Percentiles rank a stretch among this genome's conserved stretches.
Evolutionary conservation across 108 stramenopile species (phyloP).

Genomic region (Nitzschia inconspicua): DNA sequence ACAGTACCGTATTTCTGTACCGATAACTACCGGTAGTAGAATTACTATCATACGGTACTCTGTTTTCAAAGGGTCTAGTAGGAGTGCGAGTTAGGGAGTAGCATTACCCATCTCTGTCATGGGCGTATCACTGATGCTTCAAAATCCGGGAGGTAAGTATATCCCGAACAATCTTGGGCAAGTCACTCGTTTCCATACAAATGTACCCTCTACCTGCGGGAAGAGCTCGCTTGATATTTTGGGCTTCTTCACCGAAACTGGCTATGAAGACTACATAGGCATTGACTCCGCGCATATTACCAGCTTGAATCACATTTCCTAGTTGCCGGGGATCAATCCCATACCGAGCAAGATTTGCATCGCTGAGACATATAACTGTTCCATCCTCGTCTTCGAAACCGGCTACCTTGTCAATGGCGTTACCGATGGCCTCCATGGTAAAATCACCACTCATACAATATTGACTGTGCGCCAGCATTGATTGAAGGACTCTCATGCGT

Average conservation of each 20-base stretch:
- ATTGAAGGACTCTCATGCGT: slow-evolving; percentile 63
- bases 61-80: too few relatives aligned
- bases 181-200: slow-evolving; percentile 55
- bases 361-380: slow-evolving; percentile 74
- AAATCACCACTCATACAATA: slow-evolving; percentile 79
- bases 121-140: too few relatives aligned
- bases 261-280: slow-evolving; percentile 70
- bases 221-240: slow-evolving; percentile 32
- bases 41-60: too few relatives aligned
- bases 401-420: slow-evolving; percentile 45
- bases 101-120: too few relatives aligned
- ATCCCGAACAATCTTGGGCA: slow-evolving; percentile 56
- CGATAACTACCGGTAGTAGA: too few relatives aligned
- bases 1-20: too few relatives aligned
- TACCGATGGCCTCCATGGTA: slow-evolving; percentile 79
- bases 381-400: slow-evolving; percentile 30
- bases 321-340: slow-evolving; percentile 63
- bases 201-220: slow-evolving; percentile 59
- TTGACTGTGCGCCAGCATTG: slow-evolving; percentile 90
- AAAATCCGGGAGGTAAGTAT: slow-evolving; percentile 35
- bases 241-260: slow-evolving; percentile 66
- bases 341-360: slow-evolving; percentile 88
- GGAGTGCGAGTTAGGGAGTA: too few relatives aligned
- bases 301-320: slow-evolving; percentile 22
- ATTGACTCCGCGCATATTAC: slow-evolving; percentile 39